Base-by-base conservation (phyloP, 768 basidiomycete genomes). In the Russula abietina region DNA sequence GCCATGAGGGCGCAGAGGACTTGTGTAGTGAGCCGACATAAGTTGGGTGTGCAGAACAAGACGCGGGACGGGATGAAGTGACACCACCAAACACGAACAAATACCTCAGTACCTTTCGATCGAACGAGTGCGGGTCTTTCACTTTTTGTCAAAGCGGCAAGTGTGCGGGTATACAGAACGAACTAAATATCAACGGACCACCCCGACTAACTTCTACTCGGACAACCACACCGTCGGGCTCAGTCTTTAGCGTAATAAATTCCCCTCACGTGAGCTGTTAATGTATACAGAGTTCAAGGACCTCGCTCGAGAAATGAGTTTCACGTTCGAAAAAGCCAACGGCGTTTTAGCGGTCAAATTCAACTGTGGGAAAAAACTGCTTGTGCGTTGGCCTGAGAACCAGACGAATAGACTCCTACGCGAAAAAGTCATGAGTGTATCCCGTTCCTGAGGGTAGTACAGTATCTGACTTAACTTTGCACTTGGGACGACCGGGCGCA, bases 1-100 rank as follows among this genome's bases (percentile, higher is more conserved):
- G 51, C 36, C 57, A 19, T 68, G 61, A 6, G 67, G 46, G 43
- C 38, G 64, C 45, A 69, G 49, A 3, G 67, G 67, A 52, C 59
- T 59, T 36, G 62, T 41, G 4, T 57, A 33, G 39, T 64, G 54
- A 48, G 33, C 57, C 38, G 59, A 41, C 63, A 60, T 54, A 53
- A 46, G 59, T 46, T 54, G 22, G 11, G 28, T 3, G 28, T 26
- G 46, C 22, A 14, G 8, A 30, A 3, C 26, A 7, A 14, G 48
- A 28, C 12, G 26, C 26, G 26, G 48, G 6, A 14, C 26, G 26
- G 48, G 6, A 14, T 3, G 6, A 49, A 5, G 45, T 22, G 45
- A 22, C 45, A 19, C 17, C 19, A 28, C 45, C 48, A 61, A 61
- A 61, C 36, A 61, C 2, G 33, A 19, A 61, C 60, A 61, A 61